phyloP scores from a whole-genome alignment of 2,329 filamentous ascomycete genomes.

The Decorospora gaudefroyi region DNA sequence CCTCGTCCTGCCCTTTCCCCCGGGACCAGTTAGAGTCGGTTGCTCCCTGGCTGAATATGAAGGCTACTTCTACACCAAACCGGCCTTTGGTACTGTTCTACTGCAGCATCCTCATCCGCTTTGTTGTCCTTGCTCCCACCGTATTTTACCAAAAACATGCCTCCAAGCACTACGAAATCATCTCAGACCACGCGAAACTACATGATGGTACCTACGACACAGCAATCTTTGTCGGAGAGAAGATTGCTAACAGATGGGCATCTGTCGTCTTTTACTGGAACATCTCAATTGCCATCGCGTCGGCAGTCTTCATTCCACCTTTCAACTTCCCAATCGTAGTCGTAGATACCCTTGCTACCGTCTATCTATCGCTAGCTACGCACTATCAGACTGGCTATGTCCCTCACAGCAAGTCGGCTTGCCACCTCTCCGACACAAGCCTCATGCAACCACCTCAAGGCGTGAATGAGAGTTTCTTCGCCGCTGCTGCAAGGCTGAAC shows the following conservation, averaged over 20 bases:
- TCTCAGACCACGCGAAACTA: conserved; percentile 15
- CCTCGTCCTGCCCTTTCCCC: too few species aligned
- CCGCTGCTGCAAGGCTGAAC: conserved; percentile 31
- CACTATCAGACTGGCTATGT: conserved; percentile 15
- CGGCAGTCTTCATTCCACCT: conserved; percentile 8
- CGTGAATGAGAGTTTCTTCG: conserved; percentile 38
- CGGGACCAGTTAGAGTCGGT: too few species aligned
- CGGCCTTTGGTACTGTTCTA: background rate
- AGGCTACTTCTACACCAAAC: too few species aligned
- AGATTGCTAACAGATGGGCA: conserved; percentile 16
- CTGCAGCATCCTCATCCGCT: conserved; percentile 6
- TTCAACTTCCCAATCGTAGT: conserved; percentile 14
- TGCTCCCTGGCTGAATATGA: too few species aligned
- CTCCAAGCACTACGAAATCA: conserved; percentile 5
- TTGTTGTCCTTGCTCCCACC: conserved; percentile 6
- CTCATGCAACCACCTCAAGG: conserved; percentile 14
- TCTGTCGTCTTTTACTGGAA: conserved; percentile 8
- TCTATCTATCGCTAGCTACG: conserved; percentile 9
- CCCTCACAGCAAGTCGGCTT: conserved; percentile 9
- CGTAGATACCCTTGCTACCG: conserved; percentile 11
- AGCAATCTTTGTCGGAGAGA: conserved; percentile 12
- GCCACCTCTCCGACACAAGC: conserved; percentile 1
- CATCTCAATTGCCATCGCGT: conserved; percentile 6
- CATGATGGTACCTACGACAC: conserved; percentile 18
- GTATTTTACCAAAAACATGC: conserved; percentile 6